Conservation (phyloP, 768 basidiomycete genomes). For the Clathrus columnatus region DNA sequence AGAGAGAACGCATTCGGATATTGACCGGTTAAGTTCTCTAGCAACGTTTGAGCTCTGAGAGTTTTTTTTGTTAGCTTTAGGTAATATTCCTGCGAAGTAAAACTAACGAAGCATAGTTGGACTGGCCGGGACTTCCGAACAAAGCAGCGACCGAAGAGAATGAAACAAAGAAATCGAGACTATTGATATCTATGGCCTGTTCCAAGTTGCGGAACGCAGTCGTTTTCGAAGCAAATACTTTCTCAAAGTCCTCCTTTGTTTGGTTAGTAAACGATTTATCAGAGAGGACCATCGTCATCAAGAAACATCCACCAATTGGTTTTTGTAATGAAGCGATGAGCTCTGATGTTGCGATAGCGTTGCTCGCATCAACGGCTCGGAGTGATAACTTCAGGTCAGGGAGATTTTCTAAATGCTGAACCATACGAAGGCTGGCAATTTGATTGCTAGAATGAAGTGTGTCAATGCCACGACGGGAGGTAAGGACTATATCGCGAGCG, state of each 20-base stretch:
- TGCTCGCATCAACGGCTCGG: slow-evolving; percentile 25
- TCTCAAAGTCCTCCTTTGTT: slow-evolving; percentile 21
- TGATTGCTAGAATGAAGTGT: slow-evolving; percentile 20
- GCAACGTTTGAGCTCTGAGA: slow-evolving; percentile 25
- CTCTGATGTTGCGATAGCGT: slow-evolving; percentile 13
- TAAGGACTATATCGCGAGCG: slow-evolving; percentile 28
- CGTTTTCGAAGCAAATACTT: slow-evolving; percentile 23
- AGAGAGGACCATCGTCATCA: slow-evolving; percentile 24
- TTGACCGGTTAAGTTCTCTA: slow-evolving; percentile 20
- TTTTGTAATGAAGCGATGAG: slow-evolving; percentile 17
- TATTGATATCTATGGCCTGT: slow-evolving; percentile 18
- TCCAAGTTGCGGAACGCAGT: slow-evolving; percentile 22
- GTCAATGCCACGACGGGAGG: slow-evolving; percentile 28
- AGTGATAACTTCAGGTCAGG: slow-evolving; percentile 25
- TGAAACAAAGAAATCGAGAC: slow-evolving; percentile 29
- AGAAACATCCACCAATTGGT: slow-evolving; percentile 26
- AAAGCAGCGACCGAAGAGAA: slow-evolving; percentile 25
- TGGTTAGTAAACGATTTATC: slow-evolving; percentile 27
- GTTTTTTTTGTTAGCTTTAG: background rate
- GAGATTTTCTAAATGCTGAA: slow-evolving; percentile 23
- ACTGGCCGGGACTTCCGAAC: slow-evolving; percentile 30
- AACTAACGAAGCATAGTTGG: slow-evolving; percentile 29
- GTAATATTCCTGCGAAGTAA: background rate
- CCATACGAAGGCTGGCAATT: slow-evolving; percentile 18
- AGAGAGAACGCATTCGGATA: slow-evolving; percentile 27